Evolutionary conservation across 768 basidiomycete genomes (phyloP).

Genomic region (Tricholoma sp.): DNA sequence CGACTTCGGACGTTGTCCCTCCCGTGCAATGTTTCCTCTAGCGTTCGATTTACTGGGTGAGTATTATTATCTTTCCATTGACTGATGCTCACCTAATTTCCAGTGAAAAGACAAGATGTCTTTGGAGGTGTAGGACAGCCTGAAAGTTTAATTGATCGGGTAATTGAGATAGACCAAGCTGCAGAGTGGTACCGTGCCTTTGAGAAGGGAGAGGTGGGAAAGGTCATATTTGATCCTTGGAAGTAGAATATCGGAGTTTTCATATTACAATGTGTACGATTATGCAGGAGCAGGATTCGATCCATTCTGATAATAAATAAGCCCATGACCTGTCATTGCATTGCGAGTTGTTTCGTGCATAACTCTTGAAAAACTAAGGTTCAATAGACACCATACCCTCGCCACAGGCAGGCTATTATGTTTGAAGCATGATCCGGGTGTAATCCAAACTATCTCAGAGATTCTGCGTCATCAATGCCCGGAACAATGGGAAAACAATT

Average conservation of each 20-base stretch:
- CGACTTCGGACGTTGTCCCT: conserved; percentile 80
- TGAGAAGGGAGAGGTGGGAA: conserved; percentile 69
- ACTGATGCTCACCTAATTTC: not conserved
- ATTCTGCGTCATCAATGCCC: no score
- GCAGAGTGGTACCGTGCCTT: conserved; percentile 58
- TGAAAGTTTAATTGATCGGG: conserved; percentile 59
- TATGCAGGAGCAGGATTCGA: no score
- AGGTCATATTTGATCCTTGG: conserved; percentile 78
- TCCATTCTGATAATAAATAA: no score
- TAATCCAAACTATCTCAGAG: no score
- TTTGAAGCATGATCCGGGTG: no score
- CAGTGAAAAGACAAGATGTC: conserved; percentile 64
- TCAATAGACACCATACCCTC: no score
- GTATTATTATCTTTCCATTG: not conserved
- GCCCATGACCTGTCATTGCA: no score
- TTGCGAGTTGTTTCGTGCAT: no score
- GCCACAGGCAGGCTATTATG: no score
- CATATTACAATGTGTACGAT: not conserved
- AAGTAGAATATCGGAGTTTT: conserved; percentile 19
- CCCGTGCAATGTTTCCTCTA: conserved; percentile 68
- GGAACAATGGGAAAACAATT: no score
- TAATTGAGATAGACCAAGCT: conserved; percentile 59
- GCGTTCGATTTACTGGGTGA: conserved; percentile 61
- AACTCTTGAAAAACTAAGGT: no score
- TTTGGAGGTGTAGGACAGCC: conserved; percentile 66